Evolutionary conservation across 495 filamentous ascomycete genomes (phyloP), one percentile per base, ranked within the genome.

Genomic region (Daldinia vernicosa): DNA sequence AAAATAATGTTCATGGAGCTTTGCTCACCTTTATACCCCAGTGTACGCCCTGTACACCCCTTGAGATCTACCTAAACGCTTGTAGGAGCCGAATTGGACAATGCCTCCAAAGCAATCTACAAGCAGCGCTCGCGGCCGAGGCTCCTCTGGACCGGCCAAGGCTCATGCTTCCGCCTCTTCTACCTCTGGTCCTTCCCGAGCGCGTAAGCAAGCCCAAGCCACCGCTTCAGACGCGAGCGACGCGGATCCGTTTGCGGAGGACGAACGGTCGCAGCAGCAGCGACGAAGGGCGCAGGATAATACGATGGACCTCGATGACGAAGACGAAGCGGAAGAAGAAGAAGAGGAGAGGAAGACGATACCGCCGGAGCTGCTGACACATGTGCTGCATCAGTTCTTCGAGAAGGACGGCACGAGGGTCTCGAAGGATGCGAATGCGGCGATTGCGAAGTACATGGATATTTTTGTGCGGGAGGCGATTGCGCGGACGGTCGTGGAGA

Each of bases 401-500:
- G 84, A 84, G 67, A 84, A 89, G 61, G 85, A 88, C 40, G 87
- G 88, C 60, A 94, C 89, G 2, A 85, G 90, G 76, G 90, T 98
- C 39, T 88, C 89, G 3, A 90, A 89, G 74, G 91, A 94, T 55
- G 96, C 95, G 17, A 89, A 94, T 76, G 82, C 80, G 14, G 88
- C 93, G 6, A 86, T 95, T 32, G 92, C 87, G 3, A 93, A 91
- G 81, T 98, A 98, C 75, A 86, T 97, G 76, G 93, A 97, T 81
- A 89, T 92, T 12, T 99, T 97, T 84, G 92, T 98, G 63, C 85
- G 92, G 69, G 95, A 99, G 82, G 93, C 94, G 30, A 88, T 99
- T 74, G 93, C 93, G 28, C 77, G 95, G 78, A 90, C 92, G 40
- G 89, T 89, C 7, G 88, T 86, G 66, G 91, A 92, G 83, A 88